These are phyloP conservation scores for Ascochyta lentis DNA, from an alignment of 2,329 filamentous ascomycete genomes.

Conservation along the genomic window DNA sequence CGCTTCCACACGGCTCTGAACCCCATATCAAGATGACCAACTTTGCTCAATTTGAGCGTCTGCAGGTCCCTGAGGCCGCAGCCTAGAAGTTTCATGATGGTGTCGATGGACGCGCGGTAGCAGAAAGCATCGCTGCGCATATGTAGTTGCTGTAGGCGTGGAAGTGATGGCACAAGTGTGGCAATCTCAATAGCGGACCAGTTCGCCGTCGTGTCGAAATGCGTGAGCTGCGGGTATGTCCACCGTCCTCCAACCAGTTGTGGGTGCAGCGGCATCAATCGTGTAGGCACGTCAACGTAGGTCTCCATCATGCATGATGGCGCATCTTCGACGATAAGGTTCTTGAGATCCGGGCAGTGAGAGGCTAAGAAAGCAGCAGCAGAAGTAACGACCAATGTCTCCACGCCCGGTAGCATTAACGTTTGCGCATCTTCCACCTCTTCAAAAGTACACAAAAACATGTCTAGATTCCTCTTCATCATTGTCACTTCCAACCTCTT, in stretches of 20 bases:
- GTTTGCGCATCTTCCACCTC: background rate
- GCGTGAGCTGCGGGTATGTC: constrained; percentile 2
- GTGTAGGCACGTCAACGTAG: constrained; percentile 14
- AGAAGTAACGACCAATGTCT: constrained; percentile 15
- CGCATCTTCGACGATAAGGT: constrained; percentile 17
- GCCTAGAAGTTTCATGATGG: constrained; percentile 15
- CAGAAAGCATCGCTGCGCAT: constrained; percentile 26
- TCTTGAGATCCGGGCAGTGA: constrained; percentile 20
- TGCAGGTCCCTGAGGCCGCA: constrained; percentile 10
- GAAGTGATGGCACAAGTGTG: constrained; percentile 15
- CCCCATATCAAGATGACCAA: constrained; percentile 23
- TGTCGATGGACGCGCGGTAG: constrained; percentile 20
- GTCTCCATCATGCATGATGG: constrained; percentile 21
- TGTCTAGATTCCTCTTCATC: constrained; percentile 28
- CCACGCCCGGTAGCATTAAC: constrained; percentile 13
- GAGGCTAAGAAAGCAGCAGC: constrained; percentile 18
- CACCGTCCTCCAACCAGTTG: background rate
- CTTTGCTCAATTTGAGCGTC: constrained; percentile 18
- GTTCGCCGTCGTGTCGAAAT: constrained; percentile 20
- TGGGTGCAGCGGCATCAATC: constrained; percentile 8
- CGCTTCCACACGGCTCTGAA: constrained; percentile 26
- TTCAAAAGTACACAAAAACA: constrained; percentile 21
- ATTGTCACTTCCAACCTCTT: constrained; percentile 23
- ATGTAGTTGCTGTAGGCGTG: constrained; percentile 9
- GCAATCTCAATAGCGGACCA: constrained; percentile 22